Conservation (phyloP, 2,329 filamentous ascomycete genomes). For the Nemania bipapillata region DNA sequence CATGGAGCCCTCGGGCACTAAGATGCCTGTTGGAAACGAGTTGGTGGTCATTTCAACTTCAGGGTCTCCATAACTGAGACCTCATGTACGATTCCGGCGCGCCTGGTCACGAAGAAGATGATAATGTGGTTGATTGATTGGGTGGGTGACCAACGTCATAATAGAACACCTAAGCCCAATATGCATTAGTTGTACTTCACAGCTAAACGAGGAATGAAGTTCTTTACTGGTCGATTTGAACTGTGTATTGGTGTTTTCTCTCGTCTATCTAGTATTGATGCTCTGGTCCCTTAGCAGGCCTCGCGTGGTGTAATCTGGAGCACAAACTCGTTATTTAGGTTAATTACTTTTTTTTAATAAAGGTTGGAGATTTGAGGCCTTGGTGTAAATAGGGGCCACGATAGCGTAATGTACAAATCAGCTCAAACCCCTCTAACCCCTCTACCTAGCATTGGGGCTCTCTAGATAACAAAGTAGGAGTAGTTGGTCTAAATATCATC, state of each 20-base stretch:
- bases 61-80: constrained; percentile 7
- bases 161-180: constrained; percentile 18
- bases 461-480: too few relatives aligned
- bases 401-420: background rate
- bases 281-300: background rate
- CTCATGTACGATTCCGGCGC: constrained; percentile 33
- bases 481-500: too few relatives aligned
- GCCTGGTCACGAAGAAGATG: constrained; percentile 28
- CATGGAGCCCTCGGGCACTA: constrained; percentile 1
- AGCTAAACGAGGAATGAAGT: constrained; percentile 38
- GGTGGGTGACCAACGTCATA: constrained; percentile 21
- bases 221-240: constrained; percentile 25
- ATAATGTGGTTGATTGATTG: constrained; percentile 20
- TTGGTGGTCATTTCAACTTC: constrained; percentile 11
- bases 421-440: background rate
- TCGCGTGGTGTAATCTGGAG: background rate
- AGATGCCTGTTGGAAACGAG: background rate
- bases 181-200: constrained; percentile 34
- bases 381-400: background rate
- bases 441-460: too few relatives aligned
- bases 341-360: background rate
- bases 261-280: constrained; percentile 1
- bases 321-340: background rate
- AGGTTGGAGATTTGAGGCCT: background rate
- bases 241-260: background rate